Evolutionary conservation across 1,284 basidiomycete genomes (phyloP).

Genomic region (Leccinum solheimii): DNA sequence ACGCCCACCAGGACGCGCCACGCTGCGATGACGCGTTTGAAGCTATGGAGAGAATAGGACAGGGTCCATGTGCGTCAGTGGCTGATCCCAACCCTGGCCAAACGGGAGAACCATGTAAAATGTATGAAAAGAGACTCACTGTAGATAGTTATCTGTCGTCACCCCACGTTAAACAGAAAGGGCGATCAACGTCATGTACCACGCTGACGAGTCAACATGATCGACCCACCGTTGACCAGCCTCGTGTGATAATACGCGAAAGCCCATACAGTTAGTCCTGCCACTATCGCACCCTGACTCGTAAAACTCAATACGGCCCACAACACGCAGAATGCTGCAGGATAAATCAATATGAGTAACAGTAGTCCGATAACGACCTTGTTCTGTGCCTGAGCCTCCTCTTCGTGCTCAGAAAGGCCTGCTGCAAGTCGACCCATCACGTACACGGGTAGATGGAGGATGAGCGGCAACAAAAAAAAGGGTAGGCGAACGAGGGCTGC

Average conservation of each 20-base stretch:
- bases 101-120: slow-evolving; percentile 8
- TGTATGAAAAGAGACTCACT: slow-evolving; percentile 48
- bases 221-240: slow-evolving; percentile 67
- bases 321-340: slow-evolving; percentile 74
- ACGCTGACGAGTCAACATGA: slow-evolving; percentile 15
- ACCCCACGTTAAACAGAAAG: slow-evolving; percentile 3
- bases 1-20: slow-evolving; percentile 91
- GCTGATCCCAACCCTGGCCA: slow-evolving; percentile 13
- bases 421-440: slow-evolving; percentile 75
- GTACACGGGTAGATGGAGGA: slow-evolving; percentile 84
- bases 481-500: slow-evolving; percentile 72
- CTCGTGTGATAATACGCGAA: slow-evolving; percentile 81
- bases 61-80: slow-evolving; percentile 23
- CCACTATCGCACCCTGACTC: slow-evolving; percentile 51
- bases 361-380: slow-evolving; percentile 85
- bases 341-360: slow-evolving; percentile 75
- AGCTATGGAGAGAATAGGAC: slow-evolving; percentile 39
- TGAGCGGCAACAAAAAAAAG: slow-evolving; percentile 82
- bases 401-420: slow-evolving; percentile 78
- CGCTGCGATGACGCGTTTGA: slow-evolving; percentile 80
- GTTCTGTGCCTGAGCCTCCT: slow-evolving; percentile 91
- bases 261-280: slow-evolving; percentile 60
- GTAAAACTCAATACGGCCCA: slow-evolving; percentile 81
- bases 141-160: slow-evolving; percentile 71
- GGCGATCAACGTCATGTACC: slow-evolving; percentile 24